A percentile compares a stretch with the other conserved stretches of the same genome.
These are phyloP conservation scores for Magnusiomyces suaveolens DNA, from an alignment of 1,139 yeast species.

Conservation along the genomic window DNA sequence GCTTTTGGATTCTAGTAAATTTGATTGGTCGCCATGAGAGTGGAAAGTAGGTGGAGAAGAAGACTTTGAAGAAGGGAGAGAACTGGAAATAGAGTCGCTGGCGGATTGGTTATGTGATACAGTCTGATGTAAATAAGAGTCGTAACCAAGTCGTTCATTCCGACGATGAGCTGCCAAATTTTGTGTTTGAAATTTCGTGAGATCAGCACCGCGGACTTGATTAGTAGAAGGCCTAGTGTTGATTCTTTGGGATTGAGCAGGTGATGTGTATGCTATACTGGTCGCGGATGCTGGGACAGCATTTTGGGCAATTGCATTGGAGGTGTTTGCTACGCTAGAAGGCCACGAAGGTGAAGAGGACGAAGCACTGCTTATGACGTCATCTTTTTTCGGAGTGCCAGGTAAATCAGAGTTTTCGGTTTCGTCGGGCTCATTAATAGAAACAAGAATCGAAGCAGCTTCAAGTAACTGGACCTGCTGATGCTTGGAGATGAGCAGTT, in stretches of 20 bases:
- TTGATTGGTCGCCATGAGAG: background rate
- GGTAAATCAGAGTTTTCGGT: conserved; percentile 17
- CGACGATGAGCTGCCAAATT: background rate
- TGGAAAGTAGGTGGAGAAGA: conserved; percentile 9
- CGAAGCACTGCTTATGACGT: too few species aligned
- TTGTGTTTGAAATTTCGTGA: background rate
- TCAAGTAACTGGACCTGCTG: conserved; percentile 83
- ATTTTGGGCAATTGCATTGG: too few species aligned
- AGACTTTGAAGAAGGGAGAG: conserved; percentile 9
- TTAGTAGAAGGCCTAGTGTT: too few species aligned
- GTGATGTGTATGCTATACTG: too few species aligned
- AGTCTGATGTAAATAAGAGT: background rate
- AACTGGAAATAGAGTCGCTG: background rate
- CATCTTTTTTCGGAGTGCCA: too few species aligned
- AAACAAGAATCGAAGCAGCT: conserved; percentile 78
- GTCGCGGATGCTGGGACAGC: too few species aligned
- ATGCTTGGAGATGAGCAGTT: conserved; percentile 69
- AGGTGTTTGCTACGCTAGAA: too few species aligned
- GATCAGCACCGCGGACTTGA: too few species aligned
- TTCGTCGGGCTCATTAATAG: conserved; percentile 54
- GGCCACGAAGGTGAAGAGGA: too few species aligned
- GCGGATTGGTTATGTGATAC: background rate
- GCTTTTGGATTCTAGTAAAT: background rate
- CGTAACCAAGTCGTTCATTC: background rate
- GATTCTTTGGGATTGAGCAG: too few species aligned